phyloP scores from a whole-genome alignment of 306 rosid genomes.

The Castanea sativa region DNA sequence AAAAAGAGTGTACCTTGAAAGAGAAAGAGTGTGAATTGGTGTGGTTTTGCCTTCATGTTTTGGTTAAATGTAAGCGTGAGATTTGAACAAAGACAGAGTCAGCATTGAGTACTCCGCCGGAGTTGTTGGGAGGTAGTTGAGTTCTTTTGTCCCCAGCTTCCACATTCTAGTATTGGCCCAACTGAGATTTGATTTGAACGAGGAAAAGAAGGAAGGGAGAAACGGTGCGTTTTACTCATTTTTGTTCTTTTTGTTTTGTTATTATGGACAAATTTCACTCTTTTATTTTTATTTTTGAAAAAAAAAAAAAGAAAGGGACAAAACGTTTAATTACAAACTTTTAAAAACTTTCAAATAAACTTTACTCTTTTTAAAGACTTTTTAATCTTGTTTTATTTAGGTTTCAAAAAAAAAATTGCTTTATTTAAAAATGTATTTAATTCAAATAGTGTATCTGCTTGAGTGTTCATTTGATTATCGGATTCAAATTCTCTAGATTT shows the following conservation, averaged over 20 bases:
- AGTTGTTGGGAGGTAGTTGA: background rate
- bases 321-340: too few relatives aligned
- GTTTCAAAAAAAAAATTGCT: too few relatives aligned
- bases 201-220: background rate
- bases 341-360: too few relatives aligned
- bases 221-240: background rate
- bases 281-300: too few relatives aligned
- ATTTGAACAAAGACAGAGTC: constrained; percentile 12
- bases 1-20: constrained; percentile 9
- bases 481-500: too few relatives aligned
- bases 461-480: too few relatives aligned
- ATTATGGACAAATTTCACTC: too few relatives aligned
- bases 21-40: background rate
- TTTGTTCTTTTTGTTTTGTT: background rate
- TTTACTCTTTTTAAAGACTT: too few relatives aligned
- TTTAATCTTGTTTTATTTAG: too few relatives aligned
- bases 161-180: background rate
- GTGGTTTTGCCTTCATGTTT: constrained; percentile 15
- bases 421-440: too few relatives aligned
- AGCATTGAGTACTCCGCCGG: constrained; percentile 46
- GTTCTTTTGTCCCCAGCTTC: background rate
- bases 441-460: too few relatives aligned
- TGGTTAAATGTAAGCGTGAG: background rate
- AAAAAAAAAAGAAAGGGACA: too few relatives aligned
- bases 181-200: background rate